These are phyloP conservation scores for Poa annua DNA, from an alignment of 176 grass and related monocot genomes.

Conservation along the genomic window DNA sequence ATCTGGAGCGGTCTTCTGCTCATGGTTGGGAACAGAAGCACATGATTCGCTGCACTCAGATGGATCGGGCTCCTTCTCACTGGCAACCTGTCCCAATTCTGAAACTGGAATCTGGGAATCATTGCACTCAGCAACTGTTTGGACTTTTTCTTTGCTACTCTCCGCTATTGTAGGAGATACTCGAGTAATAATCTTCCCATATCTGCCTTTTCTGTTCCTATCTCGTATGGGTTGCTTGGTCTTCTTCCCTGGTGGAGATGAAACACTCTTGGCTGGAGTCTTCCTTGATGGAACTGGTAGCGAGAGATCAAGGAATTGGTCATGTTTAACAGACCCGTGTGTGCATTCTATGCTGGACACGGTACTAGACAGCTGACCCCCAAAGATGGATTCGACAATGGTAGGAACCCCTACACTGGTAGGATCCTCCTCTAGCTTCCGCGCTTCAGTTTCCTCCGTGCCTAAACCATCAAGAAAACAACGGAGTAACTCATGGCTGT, in stretches of 20 bases:
- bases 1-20: slow-evolving; percentile 37
- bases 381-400: slow-evolving; percentile 82
- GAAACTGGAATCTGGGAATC: slow-evolving; percentile 49
- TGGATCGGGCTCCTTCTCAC: slow-evolving; percentile 45
- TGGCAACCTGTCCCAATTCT: slow-evolving; percentile 52
- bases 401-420: slow-evolving; percentile 43
- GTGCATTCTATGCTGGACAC: slow-evolving; percentile 80
- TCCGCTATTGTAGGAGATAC: slow-evolving; percentile 51
- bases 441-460: slow-evolving; percentile 66
- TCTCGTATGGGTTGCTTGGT: slow-evolving; percentile 59
- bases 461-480: slow-evolving; percentile 88
- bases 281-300: slow-evolving; percentile 87
- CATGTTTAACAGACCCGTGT: slow-evolving; percentile 76
- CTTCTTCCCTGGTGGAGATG: slow-evolving; percentile 56
- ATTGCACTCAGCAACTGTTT: slow-evolving; percentile 49
- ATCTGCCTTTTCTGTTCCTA: slow-evolving; percentile 58
- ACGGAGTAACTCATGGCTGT: slow-evolving; percentile 94
- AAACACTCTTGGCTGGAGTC: slow-evolving; percentile 55
- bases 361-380: slow-evolving; percentile 84
- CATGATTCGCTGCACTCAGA: slow-evolving; percentile 60
- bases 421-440: slow-evolving; percentile 54
- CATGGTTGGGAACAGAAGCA: slow-evolving; percentile 58
- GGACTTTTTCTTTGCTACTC: slow-evolving; percentile 46
- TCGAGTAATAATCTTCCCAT: slow-evolving; percentile 41
- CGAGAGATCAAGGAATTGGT: slow-evolving; percentile 90